Conservation (phyloP, 768 basidiomycete species). For the Auriculariales sp. region DNA sequence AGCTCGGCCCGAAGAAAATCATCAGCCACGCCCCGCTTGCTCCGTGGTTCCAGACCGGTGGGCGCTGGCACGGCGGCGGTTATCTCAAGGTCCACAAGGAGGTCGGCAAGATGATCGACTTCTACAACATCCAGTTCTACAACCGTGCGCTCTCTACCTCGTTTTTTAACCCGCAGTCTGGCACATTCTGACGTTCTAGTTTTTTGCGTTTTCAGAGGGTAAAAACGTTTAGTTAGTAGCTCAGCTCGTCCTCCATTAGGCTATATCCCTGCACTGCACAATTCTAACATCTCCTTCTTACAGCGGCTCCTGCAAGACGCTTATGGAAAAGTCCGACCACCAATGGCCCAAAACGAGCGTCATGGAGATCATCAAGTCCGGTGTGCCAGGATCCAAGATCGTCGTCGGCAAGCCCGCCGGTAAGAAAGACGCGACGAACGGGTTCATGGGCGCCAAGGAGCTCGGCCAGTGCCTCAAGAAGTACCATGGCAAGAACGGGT, state of each 20-base stretch:
- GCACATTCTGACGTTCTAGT: conserved; percentile 9
- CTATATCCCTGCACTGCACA: too few relatives aligned
- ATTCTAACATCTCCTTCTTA: too few relatives aligned
- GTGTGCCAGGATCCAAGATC: conserved; percentile 46
- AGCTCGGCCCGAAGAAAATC: conserved; percentile 4
- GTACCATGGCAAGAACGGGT: conserved; percentile 39
- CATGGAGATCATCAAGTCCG: conserved; percentile 43
- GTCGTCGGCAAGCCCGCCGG: conserved; percentile 64
- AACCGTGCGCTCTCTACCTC: neutral
- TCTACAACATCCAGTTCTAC: conserved; percentile 7
- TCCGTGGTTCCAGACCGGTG: conserved; percentile 4
- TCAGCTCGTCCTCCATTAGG: neutral
- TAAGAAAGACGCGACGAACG: conserved; percentile 36
- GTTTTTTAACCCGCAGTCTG: conserved; percentile 4
- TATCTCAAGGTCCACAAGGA: conserved; percentile 3
- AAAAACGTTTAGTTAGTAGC: neutral
- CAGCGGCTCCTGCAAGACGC: conserved; percentile 7
- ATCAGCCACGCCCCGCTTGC: conserved; percentile 8
- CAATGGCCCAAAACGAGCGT: conserved; percentile 18
- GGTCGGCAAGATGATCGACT: conserved; percentile 6
- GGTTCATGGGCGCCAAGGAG: conserved; percentile 43
- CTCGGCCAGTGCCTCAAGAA: conserved; percentile 45
- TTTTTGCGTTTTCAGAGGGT: too few relatives aligned
- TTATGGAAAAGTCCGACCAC: conserved; percentile 15
- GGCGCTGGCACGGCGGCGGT: conserved; percentile 3